Percentiles rank a stretch among this genome's conserved stretches.
phyloP scores from a whole-genome alignment of 1,139 yeast genomes.

The Suhomyces anneliseae region DNA sequence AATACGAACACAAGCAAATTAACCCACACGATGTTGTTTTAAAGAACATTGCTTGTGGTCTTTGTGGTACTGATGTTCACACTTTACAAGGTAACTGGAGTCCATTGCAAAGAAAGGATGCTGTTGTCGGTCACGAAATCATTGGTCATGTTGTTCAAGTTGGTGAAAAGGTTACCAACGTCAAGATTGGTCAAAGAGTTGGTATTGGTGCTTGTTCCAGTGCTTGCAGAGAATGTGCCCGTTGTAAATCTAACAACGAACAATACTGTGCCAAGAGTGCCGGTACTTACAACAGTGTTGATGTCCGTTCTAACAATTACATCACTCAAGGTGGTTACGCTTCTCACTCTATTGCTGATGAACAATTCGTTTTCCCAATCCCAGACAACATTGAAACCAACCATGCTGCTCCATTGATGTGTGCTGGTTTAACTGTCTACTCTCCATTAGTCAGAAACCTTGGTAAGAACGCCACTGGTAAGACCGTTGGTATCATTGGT shows the following conservation, averaged over 20 bases:
- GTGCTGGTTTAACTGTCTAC: slow-evolving; percentile 67
- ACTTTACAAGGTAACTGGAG: slow-evolving; percentile 47
- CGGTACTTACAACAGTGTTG: slow-evolving; percentile 47
- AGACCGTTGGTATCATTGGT: slow-evolving; percentile 49
- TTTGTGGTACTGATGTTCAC: slow-evolving; percentile 63
- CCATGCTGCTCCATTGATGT: slow-evolving; percentile 62
- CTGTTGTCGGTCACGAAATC: slow-evolving; percentile 53
- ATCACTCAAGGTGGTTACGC: slow-evolving; percentile 63
- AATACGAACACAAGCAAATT: slow-evolving; percentile 40
- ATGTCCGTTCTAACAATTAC: slow-evolving; percentile 35
- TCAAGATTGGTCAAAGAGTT: slow-evolving; percentile 58
- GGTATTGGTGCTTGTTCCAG: slow-evolving; percentile 60
- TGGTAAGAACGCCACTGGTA: slow-evolving; percentile 30
- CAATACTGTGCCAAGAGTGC: slow-evolving; percentile 47
- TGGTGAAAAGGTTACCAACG: slow-evolving; percentile 46
- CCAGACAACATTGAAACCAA: slow-evolving; percentile 51
- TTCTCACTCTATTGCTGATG: slow-evolving; percentile 54
- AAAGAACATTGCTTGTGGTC: slow-evolving; percentile 52
- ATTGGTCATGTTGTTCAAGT: slow-evolving; percentile 53
- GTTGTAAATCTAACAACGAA: slow-evolving; percentile 49
- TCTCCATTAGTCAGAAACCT: slow-evolving; percentile 50
- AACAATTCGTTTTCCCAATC: slow-evolving; percentile 53
- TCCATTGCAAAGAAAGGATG: slow-evolving; percentile 28
- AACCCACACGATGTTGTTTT: slow-evolving; percentile 45
- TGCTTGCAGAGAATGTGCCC: slow-evolving; percentile 49